These are phyloP conservation scores for Boletus rex-veris DNA, from an alignment of 768 basidiomycete species.

Conservation along the genomic window DNA sequence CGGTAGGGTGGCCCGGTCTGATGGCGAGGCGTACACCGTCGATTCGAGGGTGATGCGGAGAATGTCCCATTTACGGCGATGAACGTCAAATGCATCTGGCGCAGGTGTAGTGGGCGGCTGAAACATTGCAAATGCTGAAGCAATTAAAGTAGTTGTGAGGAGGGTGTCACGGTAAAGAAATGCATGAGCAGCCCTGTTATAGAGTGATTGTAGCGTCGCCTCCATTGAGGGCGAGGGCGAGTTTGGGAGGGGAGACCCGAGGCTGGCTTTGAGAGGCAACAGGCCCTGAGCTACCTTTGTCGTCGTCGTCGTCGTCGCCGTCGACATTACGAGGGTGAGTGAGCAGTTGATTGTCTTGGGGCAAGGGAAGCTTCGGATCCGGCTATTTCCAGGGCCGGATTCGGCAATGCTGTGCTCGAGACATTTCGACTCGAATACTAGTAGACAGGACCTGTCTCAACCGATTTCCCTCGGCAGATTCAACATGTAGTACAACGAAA, in stretches of 20 bases:
- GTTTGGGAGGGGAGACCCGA: slow-evolving; percentile 4
- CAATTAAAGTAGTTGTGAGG: slow-evolving; percentile 62
- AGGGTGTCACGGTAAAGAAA: slow-evolving; percentile 71
- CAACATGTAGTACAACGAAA: no score
- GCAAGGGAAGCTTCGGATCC: neutral
- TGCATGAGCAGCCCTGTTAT: slow-evolving; percentile 72
- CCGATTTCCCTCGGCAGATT: no score
- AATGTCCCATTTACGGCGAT: slow-evolving; percentile 82
- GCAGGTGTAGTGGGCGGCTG: slow-evolving; percentile 34
- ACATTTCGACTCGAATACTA: no score
- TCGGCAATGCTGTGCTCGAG: no score
- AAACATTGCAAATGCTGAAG: slow-evolving; percentile 66
- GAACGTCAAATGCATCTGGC: slow-evolving; percentile 43
- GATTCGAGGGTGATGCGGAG: slow-evolving; percentile 81
- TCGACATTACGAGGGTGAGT: slow-evolving; percentile 42
- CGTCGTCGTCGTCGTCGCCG: slow-evolving; percentile 44
- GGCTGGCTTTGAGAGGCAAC: slow-evolving; percentile 37
- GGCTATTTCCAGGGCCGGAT: neutral
- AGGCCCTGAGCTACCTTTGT: slow-evolving; percentile 24
- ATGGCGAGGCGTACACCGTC: slow-evolving; percentile 59
- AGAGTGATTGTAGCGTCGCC: slow-evolving; percentile 64
- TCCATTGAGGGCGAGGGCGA: slow-evolving; percentile 30
- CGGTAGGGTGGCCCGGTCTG: slow-evolving; percentile 43
- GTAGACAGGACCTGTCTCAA: no score
- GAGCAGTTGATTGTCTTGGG: slow-evolving; percentile 22